phyloP scores from a whole-genome alignment of 805 yeast genomes.

The Zygotorulaspora chibaensis region DNA sequence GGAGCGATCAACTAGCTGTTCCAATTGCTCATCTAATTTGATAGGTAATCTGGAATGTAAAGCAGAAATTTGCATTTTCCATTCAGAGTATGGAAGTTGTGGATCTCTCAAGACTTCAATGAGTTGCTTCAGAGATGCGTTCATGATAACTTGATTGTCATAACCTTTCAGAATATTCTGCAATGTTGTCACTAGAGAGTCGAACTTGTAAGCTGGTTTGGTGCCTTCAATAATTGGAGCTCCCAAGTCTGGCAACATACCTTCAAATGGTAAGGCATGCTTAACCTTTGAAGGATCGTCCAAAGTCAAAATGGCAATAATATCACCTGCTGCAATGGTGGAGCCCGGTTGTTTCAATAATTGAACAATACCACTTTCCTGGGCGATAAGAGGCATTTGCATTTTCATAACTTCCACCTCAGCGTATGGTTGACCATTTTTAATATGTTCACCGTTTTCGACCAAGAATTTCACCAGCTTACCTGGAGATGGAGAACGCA shows the following conservation, averaged over 20 bases:
- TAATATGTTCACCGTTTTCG: constrained; percentile 91
- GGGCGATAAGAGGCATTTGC: constrained; percentile 96
- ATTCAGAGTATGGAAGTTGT: constrained; percentile 87
- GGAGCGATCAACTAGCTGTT: constrained; percentile 62
- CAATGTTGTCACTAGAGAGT: constrained; percentile 54
- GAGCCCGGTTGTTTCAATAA: constrained; percentile 96
- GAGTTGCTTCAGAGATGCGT: constrained; percentile 68
- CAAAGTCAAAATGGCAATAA: constrained; percentile 85
- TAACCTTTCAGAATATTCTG: constrained; percentile 81
- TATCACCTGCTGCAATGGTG: constrained; percentile 95
- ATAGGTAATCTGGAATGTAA: constrained; percentile 85
- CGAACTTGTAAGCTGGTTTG: constrained; percentile 75
- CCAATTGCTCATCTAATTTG: constrained; percentile 64
- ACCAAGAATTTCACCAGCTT: constrained; percentile 89
- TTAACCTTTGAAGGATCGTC: constrained; percentile 97
- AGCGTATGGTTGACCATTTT: constrained; percentile 90
- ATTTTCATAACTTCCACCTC: constrained; percentile 99
- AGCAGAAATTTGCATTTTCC: constrained; percentile 83
- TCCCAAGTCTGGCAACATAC: constrained; percentile 86
- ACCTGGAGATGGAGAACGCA: constrained; percentile 99
- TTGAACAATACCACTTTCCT: constrained; percentile 90
- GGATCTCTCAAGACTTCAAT: constrained; percentile 71
- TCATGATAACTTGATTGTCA: constrained; percentile 94
- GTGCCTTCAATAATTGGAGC: constrained; percentile 77
- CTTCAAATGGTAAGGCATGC: constrained; percentile 93